Conservation (phyloP, 768 basidiomycete species). For the Collybiopsis confluens region DNA sequence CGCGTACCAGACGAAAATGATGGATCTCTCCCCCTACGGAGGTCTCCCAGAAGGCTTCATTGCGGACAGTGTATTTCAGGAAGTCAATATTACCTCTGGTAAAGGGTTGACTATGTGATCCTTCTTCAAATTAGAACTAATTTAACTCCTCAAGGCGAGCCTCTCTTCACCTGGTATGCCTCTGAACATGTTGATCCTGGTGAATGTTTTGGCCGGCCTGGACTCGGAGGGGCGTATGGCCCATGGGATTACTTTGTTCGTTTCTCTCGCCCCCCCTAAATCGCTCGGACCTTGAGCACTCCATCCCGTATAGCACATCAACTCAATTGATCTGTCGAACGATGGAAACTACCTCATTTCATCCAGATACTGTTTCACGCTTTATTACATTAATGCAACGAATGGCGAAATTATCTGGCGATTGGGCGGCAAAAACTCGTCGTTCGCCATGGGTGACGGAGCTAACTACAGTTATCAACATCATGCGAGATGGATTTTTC, state of each 20-base stretch:
- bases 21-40: constrained; percentile 2
- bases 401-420: constrained; percentile 17
- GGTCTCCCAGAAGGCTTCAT: neutral
- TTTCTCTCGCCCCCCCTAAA: neutral
- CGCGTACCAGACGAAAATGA: neutral
- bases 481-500: constrained; percentile 14
- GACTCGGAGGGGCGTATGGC: neutral
- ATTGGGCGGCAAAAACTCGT: constrained; percentile 14
- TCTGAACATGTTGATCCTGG: constrained; percentile 1
- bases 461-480: constrained; percentile 15
- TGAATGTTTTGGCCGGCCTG: neutral
- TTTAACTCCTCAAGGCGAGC: neutral
- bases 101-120: neutral
- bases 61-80: constrained; percentile 1
- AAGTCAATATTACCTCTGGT: constrained; percentile 1
- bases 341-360: constrained; percentile 16
- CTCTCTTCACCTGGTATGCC: constrained; percentile 3
- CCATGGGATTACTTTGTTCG: constrained; percentile 6
- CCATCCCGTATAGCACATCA: constrained; percentile 3
- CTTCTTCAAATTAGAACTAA: neutral
- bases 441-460: constrained; percentile 13
- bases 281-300: too few relatives aligned
- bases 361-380: constrained; percentile 11
- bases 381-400: constrained; percentile 13
- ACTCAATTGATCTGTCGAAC: constrained; percentile 9